Evolutionary conservation across 176 grass and related monocot species (phyloP).

Genomic region (Dactylis glomerata): DNA sequence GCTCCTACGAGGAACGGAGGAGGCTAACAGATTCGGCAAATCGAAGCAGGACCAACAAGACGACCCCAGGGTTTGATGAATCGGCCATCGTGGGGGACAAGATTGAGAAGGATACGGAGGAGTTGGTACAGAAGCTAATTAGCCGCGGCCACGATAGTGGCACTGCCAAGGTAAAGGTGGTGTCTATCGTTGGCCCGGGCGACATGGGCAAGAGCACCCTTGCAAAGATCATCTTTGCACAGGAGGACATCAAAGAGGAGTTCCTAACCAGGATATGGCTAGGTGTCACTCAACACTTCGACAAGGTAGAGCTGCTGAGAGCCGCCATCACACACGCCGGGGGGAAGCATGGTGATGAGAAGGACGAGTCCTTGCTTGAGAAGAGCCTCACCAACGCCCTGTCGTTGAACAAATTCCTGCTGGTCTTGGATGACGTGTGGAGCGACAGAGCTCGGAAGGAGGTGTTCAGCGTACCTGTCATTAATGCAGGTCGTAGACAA

Average conservation of each 20-base stretch:
- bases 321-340: not conserved
- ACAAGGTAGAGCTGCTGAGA: not conserved
- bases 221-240: not conserved
- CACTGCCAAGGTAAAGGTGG: not conserved
- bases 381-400: not conserved
- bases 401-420: not conserved
- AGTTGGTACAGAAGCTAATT: not conserved
- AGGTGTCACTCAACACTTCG: not conserved
- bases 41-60: not conserved
- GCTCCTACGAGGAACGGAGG: not conserved
- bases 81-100: not conserved
- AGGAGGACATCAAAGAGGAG: not conserved
- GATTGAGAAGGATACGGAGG: not conserved
- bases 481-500: not conserved
- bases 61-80: not conserved
- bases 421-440: not conserved
- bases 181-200: not conserved
- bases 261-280: conserved; percentile 1
- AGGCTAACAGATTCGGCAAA: not conserved
- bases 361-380: not conserved
- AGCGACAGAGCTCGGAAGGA: not conserved
- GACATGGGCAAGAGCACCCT: conserved; percentile 2
- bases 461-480: not conserved
- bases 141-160: not conserved
- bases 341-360: not conserved